Evolutionary conservation across 2,329 filamentous ascomycete genomes (phyloP).

Genomic region (Ophiocordyceps camponoti-leonardi): DNA sequence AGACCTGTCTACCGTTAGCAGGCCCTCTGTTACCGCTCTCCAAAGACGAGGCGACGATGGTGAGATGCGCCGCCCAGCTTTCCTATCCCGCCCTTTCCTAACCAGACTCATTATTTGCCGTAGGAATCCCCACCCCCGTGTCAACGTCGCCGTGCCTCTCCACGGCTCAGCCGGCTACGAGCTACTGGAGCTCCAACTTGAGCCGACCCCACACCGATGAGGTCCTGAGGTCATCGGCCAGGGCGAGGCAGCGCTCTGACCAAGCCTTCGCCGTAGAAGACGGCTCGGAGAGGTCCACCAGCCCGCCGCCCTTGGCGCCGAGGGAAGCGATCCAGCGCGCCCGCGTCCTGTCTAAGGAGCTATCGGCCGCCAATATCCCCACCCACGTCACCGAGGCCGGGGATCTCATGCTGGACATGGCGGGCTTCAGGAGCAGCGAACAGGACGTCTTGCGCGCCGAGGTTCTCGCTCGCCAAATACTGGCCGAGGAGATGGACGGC

Average conservation of each 20-base stretch:
- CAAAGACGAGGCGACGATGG: constrained; percentile 13
- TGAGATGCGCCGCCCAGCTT: constrained; percentile 6
- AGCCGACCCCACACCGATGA: constrained; percentile 37
- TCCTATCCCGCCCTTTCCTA: not conserved
- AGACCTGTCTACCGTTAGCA: constrained; percentile 14
- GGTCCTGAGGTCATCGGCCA: constrained; percentile 29
- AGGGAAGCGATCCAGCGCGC: constrained; percentile 71
- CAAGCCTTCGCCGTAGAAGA: constrained; percentile 18
- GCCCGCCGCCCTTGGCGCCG: constrained; percentile 55
- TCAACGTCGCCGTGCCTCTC: constrained; percentile 34
- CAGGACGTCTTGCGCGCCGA: constrained; percentile 85
- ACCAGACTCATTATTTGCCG: not conserved
- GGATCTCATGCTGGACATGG: constrained; percentile 97
- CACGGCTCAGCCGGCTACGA: constrained; percentile 26
- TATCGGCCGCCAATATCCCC: constrained; percentile 81
- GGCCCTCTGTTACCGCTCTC: constrained; percentile 28
- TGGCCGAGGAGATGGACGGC: constrained; percentile 83
- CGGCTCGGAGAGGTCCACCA: constrained; percentile 46
- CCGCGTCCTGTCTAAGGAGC: constrained; percentile 66
- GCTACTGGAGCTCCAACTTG: constrained; percentile 30
- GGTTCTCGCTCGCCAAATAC: constrained; percentile 79
- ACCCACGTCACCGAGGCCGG: constrained; percentile 83
- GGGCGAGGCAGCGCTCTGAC: constrained; percentile 16
- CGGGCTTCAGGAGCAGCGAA: constrained; percentile 85
- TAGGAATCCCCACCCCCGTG: constrained; percentile 33